These are phyloP conservation scores for Metschnikowia santaceciliae DNA, from an alignment of 805 yeast genomes.

Conservation along the genomic window DNA sequence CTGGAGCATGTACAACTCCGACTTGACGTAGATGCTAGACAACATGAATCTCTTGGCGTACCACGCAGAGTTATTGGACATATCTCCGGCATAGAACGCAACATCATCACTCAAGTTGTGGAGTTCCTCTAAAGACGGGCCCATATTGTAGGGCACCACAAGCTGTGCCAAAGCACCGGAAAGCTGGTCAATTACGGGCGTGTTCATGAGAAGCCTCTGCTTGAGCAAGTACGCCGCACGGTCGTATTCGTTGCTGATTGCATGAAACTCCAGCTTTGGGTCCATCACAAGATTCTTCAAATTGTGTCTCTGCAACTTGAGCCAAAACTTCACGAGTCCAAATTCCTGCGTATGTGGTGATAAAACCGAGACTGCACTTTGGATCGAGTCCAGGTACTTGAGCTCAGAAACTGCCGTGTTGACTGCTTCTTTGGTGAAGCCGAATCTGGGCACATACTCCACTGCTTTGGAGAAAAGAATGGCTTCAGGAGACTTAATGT, in stretches of 20 bases:
- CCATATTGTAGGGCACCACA: slow-evolving; percentile 59
- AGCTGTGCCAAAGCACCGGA: slow-evolving; percentile 56
- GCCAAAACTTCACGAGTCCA: slow-evolving; percentile 50
- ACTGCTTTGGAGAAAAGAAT: slow-evolving; percentile 37
- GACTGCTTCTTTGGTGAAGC: slow-evolving; percentile 48
- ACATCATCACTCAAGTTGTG: slow-evolving; percentile 80
- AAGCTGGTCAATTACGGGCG: slow-evolving; percentile 41
- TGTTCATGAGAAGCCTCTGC: slow-evolving; percentile 51
- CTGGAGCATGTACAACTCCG: slow-evolving; percentile 76
- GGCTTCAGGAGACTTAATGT: slow-evolving; percentile 34
- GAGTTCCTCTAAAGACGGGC: slow-evolving; percentile 59
- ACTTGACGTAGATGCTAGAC: slow-evolving; percentile 63
- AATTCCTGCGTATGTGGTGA: slow-evolving; percentile 35
- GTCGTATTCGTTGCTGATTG: slow-evolving; percentile 31
- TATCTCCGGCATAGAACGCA: slow-evolving; percentile 73
- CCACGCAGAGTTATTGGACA: slow-evolving; percentile 83
- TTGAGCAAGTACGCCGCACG: slow-evolving; percentile 43
- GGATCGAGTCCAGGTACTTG: slow-evolving; percentile 51
- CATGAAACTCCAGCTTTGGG: slow-evolving; percentile 22
- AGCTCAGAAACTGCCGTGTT: slow-evolving; percentile 45
- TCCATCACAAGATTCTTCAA: slow-evolving; percentile 29
- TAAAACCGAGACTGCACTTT: slow-evolving; percentile 35
- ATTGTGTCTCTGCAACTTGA: slow-evolving; percentile 41
- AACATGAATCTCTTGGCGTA: slow-evolving; percentile 78
- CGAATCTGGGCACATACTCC: slow-evolving; percentile 46